phyloP scores from a whole-genome alignment of 192 early-diverging fungal species.

The Backusella morwellensis region DNA sequence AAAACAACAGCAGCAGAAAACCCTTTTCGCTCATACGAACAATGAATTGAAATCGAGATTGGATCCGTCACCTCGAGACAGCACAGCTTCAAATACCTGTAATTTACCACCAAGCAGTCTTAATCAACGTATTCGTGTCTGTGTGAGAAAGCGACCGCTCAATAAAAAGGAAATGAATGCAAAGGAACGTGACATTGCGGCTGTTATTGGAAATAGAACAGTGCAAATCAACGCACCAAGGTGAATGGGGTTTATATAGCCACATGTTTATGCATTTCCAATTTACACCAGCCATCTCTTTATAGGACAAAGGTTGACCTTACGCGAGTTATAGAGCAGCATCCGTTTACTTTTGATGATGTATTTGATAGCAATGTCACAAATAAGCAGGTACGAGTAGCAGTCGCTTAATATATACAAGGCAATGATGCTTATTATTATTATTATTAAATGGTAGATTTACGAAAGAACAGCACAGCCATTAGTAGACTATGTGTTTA shows the following conservation, averaged over 20 bases:
- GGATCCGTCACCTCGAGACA: slow-evolving; percentile 5
- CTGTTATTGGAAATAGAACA: slow-evolving; percentile 60
- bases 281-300: neutral
- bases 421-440: neutral
- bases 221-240: slow-evolving; percentile 91
- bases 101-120: slow-evolving; percentile 43
- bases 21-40: slow-evolving; percentile 14
- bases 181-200: slow-evolving; percentile 82
- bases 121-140: slow-evolving; percentile 89
- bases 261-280: neutral
- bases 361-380: slow-evolving; percentile 80
- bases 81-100: neutral
- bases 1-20: neutral
- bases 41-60: neutral
- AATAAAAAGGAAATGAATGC: slow-evolving; percentile 77
- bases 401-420: too few species aligned
- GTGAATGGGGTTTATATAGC: slow-evolving; percentile 32
- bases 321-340: slow-evolving; percentile 91
- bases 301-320: slow-evolving; percentile 87
- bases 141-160: slow-evolving; percentile 93
- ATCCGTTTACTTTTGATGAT: slow-evolving; percentile 94
- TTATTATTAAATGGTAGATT: slow-evolving; percentile 33
- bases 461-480: slow-evolving; percentile 91
- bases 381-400: slow-evolving; percentile 71
- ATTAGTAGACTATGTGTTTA: slow-evolving; percentile 90